Conservation (phyloP, 441 rosid genomes). For the Melianthus villosus region DNA sequence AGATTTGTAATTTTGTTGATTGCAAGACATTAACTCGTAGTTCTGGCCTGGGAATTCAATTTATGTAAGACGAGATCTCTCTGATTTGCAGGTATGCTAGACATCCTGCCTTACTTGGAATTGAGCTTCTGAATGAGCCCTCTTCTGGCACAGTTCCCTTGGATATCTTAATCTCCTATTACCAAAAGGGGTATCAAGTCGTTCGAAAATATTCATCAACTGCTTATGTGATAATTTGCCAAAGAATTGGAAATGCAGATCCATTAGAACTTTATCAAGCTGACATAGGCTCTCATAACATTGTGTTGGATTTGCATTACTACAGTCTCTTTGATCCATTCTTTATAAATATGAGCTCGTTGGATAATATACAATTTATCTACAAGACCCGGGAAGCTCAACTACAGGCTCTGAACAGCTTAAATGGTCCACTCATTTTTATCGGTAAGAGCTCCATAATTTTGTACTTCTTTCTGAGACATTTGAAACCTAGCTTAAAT, state of each 20-base stretch:
- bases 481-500: neutral
- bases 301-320: constrained; percentile 62
- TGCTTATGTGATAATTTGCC: constrained; percentile 53
- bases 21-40: too few species aligned
- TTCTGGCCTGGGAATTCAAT: too few species aligned
- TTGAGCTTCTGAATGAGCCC: constrained; percentile 63
- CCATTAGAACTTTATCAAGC: constrained; percentile 54
- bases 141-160: constrained; percentile 35
- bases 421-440: constrained; percentile 46
- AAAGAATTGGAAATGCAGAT: constrained; percentile 60
- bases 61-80: too few species aligned
- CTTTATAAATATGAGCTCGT: constrained; percentile 36
- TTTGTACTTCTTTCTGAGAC: neutral
- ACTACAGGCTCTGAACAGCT: constrained; percentile 28
- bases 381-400: constrained; percentile 42
- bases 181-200: constrained; percentile 42
- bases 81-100: constrained; percentile 29
- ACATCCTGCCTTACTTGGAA: constrained; percentile 47
- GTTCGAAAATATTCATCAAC: constrained; percentile 35
- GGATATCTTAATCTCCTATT: constrained; percentile 37
- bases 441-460: constrained; percentile 24
- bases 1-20: too few species aligned
- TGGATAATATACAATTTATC: constrained; percentile 40
- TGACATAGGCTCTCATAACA: constrained; percentile 34
- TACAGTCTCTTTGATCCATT: constrained; percentile 52